Evolutionary conservation across 805 yeast genomes (phyloP).

Genomic region (Metschnikowia cerradonensis): DNA sequence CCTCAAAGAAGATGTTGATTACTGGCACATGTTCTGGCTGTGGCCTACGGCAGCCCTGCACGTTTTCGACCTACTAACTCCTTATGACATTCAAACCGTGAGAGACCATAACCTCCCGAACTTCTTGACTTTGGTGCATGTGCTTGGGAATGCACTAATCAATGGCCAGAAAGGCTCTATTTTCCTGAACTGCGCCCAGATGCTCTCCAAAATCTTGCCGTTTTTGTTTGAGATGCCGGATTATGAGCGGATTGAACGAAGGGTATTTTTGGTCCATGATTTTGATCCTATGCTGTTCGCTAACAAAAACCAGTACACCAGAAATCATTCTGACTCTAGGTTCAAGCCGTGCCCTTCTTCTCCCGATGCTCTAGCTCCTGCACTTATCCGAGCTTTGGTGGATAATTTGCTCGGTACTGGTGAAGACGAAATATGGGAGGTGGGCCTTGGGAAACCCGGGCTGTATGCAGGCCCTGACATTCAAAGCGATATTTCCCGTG

Average conservation of each 20-base stretch:
- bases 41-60: slow-evolving; percentile 51
- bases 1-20: slow-evolving; percentile 20
- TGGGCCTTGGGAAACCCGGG: slow-evolving; percentile 60
- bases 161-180: slow-evolving; percentile 15
- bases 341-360: not conserved
- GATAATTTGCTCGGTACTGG: slow-evolving; percentile 43
- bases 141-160: slow-evolving; percentile 19
- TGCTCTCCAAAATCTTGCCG: slow-evolving; percentile 65
- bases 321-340: not conserved
- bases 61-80: slow-evolving; percentile 52
- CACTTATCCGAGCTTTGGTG: slow-evolving; percentile 22
- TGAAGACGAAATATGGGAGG: slow-evolving; percentile 59
- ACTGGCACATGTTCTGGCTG: slow-evolving; percentile 31
- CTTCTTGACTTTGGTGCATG: slow-evolving; percentile 49
- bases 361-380: not conserved
- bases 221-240: slow-evolving; percentile 53
- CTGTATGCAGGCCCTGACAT: slow-evolving; percentile 24
- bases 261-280: slow-evolving; percentile 30
- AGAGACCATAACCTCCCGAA: slow-evolving; percentile 56
- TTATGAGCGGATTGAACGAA: slow-evolving; percentile 23
- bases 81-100: slow-evolving; percentile 54
- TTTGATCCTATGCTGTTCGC: slow-evolving; percentile 37
- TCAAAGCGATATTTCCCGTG: slow-evolving; percentile 55
- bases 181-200: slow-evolving; percentile 57
- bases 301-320: not conserved